A percentile compares a stretch with the other conserved stretches of the same genome.
Conservation (phyloP, 305 asterid genomes). For the Fraxinus latifolia region DNA sequence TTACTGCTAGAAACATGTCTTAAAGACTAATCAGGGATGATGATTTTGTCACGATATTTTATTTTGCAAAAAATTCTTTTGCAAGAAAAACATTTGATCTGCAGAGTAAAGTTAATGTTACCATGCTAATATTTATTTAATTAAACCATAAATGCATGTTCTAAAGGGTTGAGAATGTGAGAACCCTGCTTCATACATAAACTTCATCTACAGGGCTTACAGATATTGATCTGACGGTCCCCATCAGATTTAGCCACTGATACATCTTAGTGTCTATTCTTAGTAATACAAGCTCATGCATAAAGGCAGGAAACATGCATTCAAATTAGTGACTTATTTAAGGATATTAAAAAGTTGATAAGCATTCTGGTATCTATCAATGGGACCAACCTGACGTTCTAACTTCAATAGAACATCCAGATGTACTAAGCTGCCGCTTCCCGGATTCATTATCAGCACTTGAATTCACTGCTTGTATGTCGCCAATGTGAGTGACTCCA, state of each 20-base stretch:
- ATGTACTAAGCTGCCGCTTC: conserved; percentile 43
- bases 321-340: not conserved
- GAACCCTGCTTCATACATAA: not conserved
- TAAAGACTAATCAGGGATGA: not conserved
- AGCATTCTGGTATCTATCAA: conserved; percentile 21
- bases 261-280: not conserved
- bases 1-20: not conserved
- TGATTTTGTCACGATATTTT: not conserved
- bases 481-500: conserved; percentile 52
- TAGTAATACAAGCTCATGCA: not conserved
- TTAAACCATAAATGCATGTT: not conserved
- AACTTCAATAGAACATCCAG: conserved; percentile 52
- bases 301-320: not conserved
- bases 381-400: conserved; percentile 63
- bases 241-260: not conserved
- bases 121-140: not conserved
- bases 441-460: conserved; percentile 54
- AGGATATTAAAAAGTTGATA: conserved; percentile 12
- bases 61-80: not conserved
- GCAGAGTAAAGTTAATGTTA: not conserved
- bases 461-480: conserved; percentile 46
- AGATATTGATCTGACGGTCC: not conserved
- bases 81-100: not conserved
- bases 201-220: not conserved
- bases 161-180: not conserved